These are phyloP conservation scores for Rhexocercosporidium sp. DNA, from an alignment of 2,329 filamentous ascomycete genomes.

Conservation along the genomic window DNA sequence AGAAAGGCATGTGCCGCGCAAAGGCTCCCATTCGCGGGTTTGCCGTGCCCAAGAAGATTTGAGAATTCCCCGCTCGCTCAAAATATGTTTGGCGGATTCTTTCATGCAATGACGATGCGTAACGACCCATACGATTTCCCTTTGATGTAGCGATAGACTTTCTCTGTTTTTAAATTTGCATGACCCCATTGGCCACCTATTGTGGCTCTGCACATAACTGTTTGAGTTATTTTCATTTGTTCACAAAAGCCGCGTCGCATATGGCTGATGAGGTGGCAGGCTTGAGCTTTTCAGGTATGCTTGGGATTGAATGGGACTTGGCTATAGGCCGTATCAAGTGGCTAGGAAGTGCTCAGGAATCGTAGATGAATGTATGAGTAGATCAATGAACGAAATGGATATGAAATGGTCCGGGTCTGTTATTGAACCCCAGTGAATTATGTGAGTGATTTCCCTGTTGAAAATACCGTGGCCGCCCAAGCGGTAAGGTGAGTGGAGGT, in stretches of 20 bases:
- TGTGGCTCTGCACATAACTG: slow-evolving; percentile 3
- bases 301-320: neutral
- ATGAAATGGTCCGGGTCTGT: neutral
- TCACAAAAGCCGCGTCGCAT: slow-evolving; percentile 3
- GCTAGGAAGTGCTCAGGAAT: neutral
- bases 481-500: no score
- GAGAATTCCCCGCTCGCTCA: neutral
- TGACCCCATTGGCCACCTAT: neutral
- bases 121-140: neutral
- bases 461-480: neutral
- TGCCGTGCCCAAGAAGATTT: neutral
- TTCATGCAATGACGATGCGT: neutral
- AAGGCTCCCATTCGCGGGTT: slow-evolving; percentile 29
- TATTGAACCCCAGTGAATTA: neutral
- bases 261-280: neutral
- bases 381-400: slow-evolving; percentile 2
- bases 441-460: neutral
- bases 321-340: neutral
- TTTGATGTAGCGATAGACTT: slow-evolving; percentile 10
- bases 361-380: neutral
- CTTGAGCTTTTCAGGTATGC: neutral
- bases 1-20: slow-evolving; percentile 45
- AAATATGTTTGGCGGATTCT: neutral
- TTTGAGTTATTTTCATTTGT: slow-evolving; percentile 14
- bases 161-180: neutral